These are phyloP conservation scores for Ruellia speciosa DNA, from an alignment of 305 asterid genomes.

Conservation along the genomic window DNA sequence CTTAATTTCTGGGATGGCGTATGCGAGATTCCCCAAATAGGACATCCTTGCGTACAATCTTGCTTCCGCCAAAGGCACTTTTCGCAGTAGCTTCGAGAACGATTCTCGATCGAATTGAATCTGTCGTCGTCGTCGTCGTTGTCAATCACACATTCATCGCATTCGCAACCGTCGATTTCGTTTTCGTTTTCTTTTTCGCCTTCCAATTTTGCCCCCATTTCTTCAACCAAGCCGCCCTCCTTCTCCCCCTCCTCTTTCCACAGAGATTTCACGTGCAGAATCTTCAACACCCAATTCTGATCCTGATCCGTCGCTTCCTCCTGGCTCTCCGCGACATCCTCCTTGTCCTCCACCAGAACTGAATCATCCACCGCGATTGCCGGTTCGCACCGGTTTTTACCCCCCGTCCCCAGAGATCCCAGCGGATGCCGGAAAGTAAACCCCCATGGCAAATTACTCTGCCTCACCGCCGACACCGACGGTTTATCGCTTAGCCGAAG, in stretches of 20 bases:
- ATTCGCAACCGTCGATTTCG: conserved; percentile 30
- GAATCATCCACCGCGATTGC: conserved; percentile 58
- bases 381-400: conserved; percentile 39
- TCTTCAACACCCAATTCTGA: conserved; percentile 61
- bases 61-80: conserved; percentile 73
- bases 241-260: conserved; percentile 32
- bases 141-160: conserved; percentile 40
- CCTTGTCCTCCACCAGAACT: conserved; percentile 56
- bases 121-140: conserved; percentile 41
- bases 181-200: conserved; percentile 16
- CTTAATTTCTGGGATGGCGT: conserved; percentile 80
- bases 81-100: conserved; percentile 62
- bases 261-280: conserved; percentile 54
- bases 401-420: conserved; percentile 65
- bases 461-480: conserved; percentile 48
- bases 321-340: conserved; percentile 23
- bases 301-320: conserved; percentile 23
- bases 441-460: conserved; percentile 56
- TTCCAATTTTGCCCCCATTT: conserved; percentile 27
- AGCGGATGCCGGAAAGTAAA: conserved; percentile 64
- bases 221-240: conserved; percentile 27
- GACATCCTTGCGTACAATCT: conserved; percentile 71
- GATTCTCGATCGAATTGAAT: conserved; percentile 56
- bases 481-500: conserved; percentile 40
- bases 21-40: conserved; percentile 79